Conservation (phyloP, 1,284 basidiomycete genomes). For the Exobasidium cylindrosporum region DNA sequence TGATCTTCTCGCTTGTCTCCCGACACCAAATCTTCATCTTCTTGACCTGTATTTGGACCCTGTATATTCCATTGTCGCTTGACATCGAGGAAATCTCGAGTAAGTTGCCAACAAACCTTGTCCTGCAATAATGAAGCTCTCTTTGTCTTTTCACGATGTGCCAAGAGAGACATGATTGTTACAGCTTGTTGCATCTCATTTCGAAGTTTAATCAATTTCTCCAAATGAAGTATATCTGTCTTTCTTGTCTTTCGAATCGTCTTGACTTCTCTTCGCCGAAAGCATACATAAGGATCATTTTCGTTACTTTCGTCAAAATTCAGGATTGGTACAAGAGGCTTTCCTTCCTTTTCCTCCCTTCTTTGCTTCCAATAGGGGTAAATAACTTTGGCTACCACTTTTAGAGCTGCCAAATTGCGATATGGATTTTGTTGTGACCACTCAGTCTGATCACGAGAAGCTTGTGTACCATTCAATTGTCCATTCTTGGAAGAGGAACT, state of each 20-base stretch:
- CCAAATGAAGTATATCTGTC: slow-evolving; percentile 51
- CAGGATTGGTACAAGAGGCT: slow-evolving; percentile 38
- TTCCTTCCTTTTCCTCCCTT: slow-evolving; percentile 46
- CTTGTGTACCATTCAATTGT: not conserved
- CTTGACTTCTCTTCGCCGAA: slow-evolving; percentile 92
- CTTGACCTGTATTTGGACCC: slow-evolving; percentile 36
- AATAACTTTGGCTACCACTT: slow-evolving; percentile 34
- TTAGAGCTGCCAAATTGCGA: slow-evolving; percentile 45
- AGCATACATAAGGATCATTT: slow-evolving; percentile 96
- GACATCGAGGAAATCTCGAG: slow-evolving; percentile 41
- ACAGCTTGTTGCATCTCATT: slow-evolving; percentile 46
- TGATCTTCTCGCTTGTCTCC: slow-evolving; percentile 36
- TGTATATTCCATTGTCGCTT: slow-evolving; percentile 47
- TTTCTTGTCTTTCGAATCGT: slow-evolving; percentile 84
- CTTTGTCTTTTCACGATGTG: slow-evolving; percentile 50
- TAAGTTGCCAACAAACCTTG: slow-evolving; percentile 40
- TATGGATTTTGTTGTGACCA: slow-evolving; percentile 49
- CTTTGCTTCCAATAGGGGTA: slow-evolving; percentile 53
- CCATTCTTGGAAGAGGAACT: slow-evolving; percentile 12
- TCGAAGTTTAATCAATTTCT: slow-evolving; percentile 51
- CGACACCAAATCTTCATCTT: slow-evolving; percentile 50
- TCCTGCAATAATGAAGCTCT: slow-evolving; percentile 34
- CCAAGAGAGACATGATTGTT: slow-evolving; percentile 36
- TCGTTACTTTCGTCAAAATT: slow-evolving; percentile 81
- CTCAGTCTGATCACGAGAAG: not conserved